These are phyloP conservation scores for Adansonia madagascariensis DNA, from an alignment of 441 rosid genomes.

Conservation along the genomic window DNA sequence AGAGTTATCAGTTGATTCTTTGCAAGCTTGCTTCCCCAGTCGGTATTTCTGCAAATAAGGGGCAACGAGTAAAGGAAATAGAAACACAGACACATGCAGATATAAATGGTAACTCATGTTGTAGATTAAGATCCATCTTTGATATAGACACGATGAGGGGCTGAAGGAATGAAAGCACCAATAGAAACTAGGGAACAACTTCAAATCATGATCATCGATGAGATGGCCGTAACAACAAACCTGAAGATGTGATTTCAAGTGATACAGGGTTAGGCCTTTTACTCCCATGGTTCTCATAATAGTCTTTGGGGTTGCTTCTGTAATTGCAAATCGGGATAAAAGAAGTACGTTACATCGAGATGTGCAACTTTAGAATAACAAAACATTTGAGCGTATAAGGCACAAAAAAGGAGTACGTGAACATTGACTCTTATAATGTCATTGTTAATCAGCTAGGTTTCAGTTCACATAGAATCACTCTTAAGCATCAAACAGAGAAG, in stretches of 20 bases:
- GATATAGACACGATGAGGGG: neutral
- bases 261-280: conserved; percentile 93
- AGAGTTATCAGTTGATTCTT: conserved; percentile 74
- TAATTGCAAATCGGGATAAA: conserved; percentile 28
- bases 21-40: conserved; percentile 78
- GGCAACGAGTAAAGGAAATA: conserved; percentile 18
- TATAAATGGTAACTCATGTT: too few relatives aligned
- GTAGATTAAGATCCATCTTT: neutral
- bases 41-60: conserved; percentile 74
- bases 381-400: neutral
- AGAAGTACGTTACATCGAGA: neutral
- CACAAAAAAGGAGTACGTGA: neutral
- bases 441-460: neutral
- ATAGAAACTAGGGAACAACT: neutral
- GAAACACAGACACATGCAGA: neutral
- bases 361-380: conserved; percentile 6
- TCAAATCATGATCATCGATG: conserved; percentile 9
- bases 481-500: neutral
- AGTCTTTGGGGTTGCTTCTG: conserved; percentile 96
- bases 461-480: neutral
- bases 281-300: conserved; percentile 96
- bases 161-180: neutral
- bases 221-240: conserved; percentile 42
- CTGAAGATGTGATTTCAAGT: conserved; percentile 95
- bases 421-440: neutral